phyloP scores from a whole-genome alignment of 2,329 filamentous ascomycete species.

The Shiraia sp. region DNA sequence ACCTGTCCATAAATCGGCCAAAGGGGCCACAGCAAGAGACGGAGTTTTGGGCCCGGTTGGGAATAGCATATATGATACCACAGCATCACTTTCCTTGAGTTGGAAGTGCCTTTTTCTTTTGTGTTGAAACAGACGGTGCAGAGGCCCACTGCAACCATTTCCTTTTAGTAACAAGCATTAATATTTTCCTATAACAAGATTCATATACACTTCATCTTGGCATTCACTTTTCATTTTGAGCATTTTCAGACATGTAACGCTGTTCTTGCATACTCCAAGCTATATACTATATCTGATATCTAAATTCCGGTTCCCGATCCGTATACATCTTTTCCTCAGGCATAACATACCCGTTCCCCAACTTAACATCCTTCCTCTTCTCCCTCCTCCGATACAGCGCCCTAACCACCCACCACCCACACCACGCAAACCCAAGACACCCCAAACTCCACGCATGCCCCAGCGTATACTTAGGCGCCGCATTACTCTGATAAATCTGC shows the following conservation, averaged over 20 bases:
- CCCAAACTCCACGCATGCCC: conserved; percentile 46
- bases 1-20: conserved; percentile 30
- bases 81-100: too few species aligned
- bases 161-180: too few species aligned
- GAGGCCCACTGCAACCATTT: too few species aligned
- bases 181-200: too few species aligned
- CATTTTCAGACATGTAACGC: too few species aligned
- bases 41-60: not conserved
- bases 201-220: too few species aligned
- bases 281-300: conserved; percentile 36
- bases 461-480: conserved; percentile 30
- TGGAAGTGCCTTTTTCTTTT: too few species aligned
- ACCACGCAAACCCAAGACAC: conserved; percentile 42
- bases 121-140: too few species aligned
- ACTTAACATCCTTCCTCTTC: conserved; percentile 32
- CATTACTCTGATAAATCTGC: conserved; percentile 37
- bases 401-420: conserved; percentile 44
- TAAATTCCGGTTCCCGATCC: conserved; percentile 36
- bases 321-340: conserved; percentile 25
- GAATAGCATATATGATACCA: conserved; percentile 5
- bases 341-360: conserved; percentile 24
- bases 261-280: too few species aligned
- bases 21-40: not conserved
- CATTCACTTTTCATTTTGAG: too few species aligned
- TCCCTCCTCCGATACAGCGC: conserved; percentile 40